Evolutionary conservation across 2,329 filamentous ascomycete genomes (phyloP).

Genomic region (Aschersonia sp.): DNA sequence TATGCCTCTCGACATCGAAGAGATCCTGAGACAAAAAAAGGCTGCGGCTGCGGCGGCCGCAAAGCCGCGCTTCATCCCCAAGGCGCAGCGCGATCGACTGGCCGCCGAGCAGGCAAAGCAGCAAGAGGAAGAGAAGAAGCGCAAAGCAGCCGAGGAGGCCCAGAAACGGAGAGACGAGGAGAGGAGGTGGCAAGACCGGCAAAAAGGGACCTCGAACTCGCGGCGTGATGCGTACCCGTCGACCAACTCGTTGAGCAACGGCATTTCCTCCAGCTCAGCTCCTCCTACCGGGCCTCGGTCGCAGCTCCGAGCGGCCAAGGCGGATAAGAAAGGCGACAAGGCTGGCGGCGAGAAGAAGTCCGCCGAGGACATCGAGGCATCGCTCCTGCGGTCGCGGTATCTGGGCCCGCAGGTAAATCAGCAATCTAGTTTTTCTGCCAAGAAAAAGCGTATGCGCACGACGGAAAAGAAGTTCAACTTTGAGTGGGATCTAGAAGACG

Average conservation of each 20-base stretch:
- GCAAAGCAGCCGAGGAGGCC: conserved; percentile 38
- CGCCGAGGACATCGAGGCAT: conserved; percentile 54
- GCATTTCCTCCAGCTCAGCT: conserved; percentile 4
- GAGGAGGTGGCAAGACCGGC: conserved; percentile 18
- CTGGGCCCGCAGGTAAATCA: conserved; percentile 82
- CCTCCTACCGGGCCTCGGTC: conserved; percentile 61
- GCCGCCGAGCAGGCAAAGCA: conserved; percentile 67
- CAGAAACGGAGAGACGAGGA: conserved; percentile 59
- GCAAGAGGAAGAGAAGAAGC: conserved; percentile 44
- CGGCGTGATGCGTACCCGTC: conserved; percentile 6
- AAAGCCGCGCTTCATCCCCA: conserved; percentile 80
- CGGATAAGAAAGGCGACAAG: conserved; percentile 24
- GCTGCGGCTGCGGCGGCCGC: conserved; percentile 71
- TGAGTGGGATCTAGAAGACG: conserved; percentile 90
- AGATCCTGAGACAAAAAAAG: conserved; percentile 72
- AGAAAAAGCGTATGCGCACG: conserved; percentile 88
- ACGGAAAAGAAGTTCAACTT: conserved; percentile 98
- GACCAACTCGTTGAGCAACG: conserved; percentile 7
- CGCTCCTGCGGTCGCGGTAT: conserved; percentile 66
- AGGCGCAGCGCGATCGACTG: conserved; percentile 66
- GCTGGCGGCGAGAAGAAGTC: conserved; percentile 22
- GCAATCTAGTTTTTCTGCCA: conserved; percentile 74
- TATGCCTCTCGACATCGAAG: conserved; percentile 61
- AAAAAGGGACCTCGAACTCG: conserved; percentile 8
- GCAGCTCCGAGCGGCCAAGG: conserved; percentile 21